A percentile compares a stretch with the other conserved stretches of the same genome.
Evolutionary conservation across 768 basidiomycete species (phyloP).

Genomic region (Psilocybe cyanescens): DNA sequence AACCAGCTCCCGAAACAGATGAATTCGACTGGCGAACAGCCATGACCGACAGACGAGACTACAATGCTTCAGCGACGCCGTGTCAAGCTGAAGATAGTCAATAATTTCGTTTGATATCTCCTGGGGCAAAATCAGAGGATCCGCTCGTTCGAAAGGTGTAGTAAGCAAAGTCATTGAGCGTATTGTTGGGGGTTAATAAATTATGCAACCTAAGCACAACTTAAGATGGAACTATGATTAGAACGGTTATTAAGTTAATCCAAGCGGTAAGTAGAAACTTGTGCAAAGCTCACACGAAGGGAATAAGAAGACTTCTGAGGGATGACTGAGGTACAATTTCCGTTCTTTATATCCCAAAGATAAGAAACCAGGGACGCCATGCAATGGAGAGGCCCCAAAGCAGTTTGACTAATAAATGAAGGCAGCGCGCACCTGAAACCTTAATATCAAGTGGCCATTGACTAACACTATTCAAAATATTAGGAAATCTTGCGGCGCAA

Average conservation of each 20-base stretch:
- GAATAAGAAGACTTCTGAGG: not conserved
- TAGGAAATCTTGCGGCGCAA: not conserved
- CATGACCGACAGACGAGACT: constrained; percentile 20
- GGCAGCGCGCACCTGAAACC: no score
- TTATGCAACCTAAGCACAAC: not conserved
- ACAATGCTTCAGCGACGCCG: constrained; percentile 10
- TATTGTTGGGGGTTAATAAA: not conserved
- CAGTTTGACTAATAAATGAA: no score
- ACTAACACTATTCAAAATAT: not conserved
- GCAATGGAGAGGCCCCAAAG: no score
- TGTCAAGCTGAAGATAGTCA: constrained; percentile 6
- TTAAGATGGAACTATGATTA: not conserved
- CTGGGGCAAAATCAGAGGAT: constrained; percentile 10
- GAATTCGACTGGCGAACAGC: constrained; percentile 9
- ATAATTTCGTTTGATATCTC: constrained; percentile 15
- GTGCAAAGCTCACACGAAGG: not conserved
- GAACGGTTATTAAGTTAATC: not conserved
- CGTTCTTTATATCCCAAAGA: no score
- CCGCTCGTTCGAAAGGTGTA: not conserved
- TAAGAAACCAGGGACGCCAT: no score
- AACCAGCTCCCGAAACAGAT: constrained; percentile 9
- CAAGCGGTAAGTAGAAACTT: not conserved
- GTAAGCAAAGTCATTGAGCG: not conserved
- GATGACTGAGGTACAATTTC: not conserved
- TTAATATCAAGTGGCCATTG: no score